Percentiles rank a stretch among this genome's conserved stretches.
These are phyloP conservation scores for Penicillium egyptiacum DNA, from an alignment of 495 filamentous ascomycete genomes.

Conservation along the genomic window DNA sequence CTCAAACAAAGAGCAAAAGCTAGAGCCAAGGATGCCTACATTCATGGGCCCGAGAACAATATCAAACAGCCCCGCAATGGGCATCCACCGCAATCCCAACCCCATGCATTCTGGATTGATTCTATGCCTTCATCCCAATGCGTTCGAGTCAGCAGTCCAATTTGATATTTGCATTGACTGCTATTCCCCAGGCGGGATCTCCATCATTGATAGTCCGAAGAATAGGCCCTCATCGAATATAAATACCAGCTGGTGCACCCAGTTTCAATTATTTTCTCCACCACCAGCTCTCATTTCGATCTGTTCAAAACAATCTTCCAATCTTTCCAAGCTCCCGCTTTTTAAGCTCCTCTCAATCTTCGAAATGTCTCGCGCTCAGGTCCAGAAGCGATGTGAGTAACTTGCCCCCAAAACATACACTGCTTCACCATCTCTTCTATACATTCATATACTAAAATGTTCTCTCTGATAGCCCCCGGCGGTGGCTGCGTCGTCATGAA, in stretches of 20 bases:
- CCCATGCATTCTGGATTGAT: neutral
- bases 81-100: neutral
- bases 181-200: neutral
- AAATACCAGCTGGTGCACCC: slow-evolving; percentile 11
- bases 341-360: slow-evolving; percentile 26
- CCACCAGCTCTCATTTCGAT: slow-evolving; percentile 18
- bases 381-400: slow-evolving; percentile 34
- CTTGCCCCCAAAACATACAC: slow-evolving; percentile 5
- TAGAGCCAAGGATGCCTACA: neutral
- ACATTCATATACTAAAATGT: slow-evolving; percentile 17
- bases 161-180: slow-evolving; percentile 9
- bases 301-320: slow-evolving; percentile 16
- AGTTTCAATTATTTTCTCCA: slow-evolving; percentile 17
- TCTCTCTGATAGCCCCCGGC: slow-evolving; percentile 32
- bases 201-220: slow-evolving; percentile 1
- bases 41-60: slow-evolving; percentile 7
- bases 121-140: slow-evolving; percentile 1
- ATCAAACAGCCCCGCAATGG: slow-evolving; percentile 1
- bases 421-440: neutral
- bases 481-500: slow-evolving; percentile 44
- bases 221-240: slow-evolving; percentile 3
- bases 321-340: slow-evolving; percentile 29
- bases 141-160: slow-evolving; percentile 3
- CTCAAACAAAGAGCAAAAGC: neutral
- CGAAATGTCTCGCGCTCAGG: slow-evolving; percentile 38